A percentile compares a stretch with the other conserved stretches of the same genome.
Conservation (phyloP, 106 monocot species). For the Iris macrosiphon region DNA sequence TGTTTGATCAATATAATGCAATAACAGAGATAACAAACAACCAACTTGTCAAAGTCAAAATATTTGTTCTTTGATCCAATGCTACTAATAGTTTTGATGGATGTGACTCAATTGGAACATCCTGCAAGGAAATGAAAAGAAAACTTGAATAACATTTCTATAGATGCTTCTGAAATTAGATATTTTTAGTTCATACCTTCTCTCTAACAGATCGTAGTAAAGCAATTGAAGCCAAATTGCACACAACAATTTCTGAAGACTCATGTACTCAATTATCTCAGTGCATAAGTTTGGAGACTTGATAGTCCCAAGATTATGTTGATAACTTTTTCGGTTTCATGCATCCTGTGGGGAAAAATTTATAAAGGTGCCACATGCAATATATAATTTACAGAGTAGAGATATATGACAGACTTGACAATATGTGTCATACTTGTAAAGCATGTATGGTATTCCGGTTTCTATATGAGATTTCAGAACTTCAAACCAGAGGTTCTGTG, state of each 20-base stretch:
- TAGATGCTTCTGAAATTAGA: neutral
- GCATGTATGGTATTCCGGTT: constrained; percentile 89
- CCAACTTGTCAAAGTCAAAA: constrained; percentile 85
- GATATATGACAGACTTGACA: neutral
- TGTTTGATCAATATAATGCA: constrained; percentile 35
- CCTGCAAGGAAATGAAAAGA: constrained; percentile 26
- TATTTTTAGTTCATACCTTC: constrained; percentile 27
- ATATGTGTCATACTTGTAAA: constrained; percentile 84
- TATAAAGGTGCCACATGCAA: too few species aligned
- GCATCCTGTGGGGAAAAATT: constrained; percentile 39
- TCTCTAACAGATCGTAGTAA: constrained; percentile 72
- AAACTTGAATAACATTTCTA: neutral
- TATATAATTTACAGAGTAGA: neutral
- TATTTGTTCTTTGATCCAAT: constrained; percentile 56
- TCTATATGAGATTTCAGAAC: constrained; percentile 78
- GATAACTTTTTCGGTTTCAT: constrained; percentile 85
- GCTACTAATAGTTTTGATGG: constrained; percentile 84
- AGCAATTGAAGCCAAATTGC: constrained; percentile 89
- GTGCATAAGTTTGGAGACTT: constrained; percentile 88
- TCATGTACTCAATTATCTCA: constrained; percentile 74
- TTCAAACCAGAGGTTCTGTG: constrained; percentile 82
- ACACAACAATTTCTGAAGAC: constrained; percentile 79
- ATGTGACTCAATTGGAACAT: constrained; percentile 64
- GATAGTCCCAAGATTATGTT: constrained; percentile 78
- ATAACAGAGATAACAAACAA: constrained; percentile 25